These are phyloP conservation scores for Debaryomyces tyrocola DNA, from an alignment of 805 yeast genomes.

Conservation along the genomic window DNA sequence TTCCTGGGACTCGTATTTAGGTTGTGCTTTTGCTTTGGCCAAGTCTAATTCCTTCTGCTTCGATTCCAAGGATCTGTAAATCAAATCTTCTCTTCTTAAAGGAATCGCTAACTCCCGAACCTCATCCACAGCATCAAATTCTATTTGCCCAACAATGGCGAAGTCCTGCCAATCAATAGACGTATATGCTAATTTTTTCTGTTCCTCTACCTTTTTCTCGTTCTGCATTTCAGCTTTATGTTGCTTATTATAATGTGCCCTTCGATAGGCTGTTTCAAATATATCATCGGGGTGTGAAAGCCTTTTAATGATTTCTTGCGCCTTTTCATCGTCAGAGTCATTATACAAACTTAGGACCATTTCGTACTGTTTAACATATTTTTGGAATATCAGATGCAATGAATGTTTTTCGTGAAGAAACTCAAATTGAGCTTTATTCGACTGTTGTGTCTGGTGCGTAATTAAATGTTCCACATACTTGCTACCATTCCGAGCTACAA, in stretches of 20 bases:
- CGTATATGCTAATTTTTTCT: constrained; percentile 54
- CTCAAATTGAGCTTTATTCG: constrained; percentile 58
- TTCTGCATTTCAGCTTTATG: constrained; percentile 28
- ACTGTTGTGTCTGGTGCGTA: constrained; percentile 35
- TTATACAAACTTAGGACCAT: constrained; percentile 16
- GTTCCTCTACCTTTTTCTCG: constrained; percentile 35
- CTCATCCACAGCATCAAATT: constrained; percentile 60
- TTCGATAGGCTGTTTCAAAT: constrained; percentile 45
- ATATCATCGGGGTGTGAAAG: constrained; percentile 31
- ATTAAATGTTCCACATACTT: constrained; percentile 32
- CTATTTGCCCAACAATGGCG: constrained; percentile 64
- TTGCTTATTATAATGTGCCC: constrained; percentile 56
- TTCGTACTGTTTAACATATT: constrained; percentile 57
- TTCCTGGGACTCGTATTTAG: constrained; percentile 4
- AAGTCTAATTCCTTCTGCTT: constrained; percentile 35
- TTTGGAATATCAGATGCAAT: constrained; percentile 49
- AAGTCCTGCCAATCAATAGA: constrained; percentile 90
- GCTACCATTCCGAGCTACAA: constrained; percentile 60
- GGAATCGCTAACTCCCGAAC: constrained; percentile 58
- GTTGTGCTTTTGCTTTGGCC: constrained; percentile 8
- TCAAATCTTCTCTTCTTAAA: constrained; percentile 54
- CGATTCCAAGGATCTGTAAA: constrained; percentile 59
- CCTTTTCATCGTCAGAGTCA: constrained; percentile 8
- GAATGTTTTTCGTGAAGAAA: constrained; percentile 65
- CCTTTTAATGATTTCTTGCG: constrained; percentile 4